These are phyloP conservation scores for Hypoxylon sp. DNA, from an alignment of 2,329 filamentous ascomycete genomes.

Conservation along the genomic window DNA sequence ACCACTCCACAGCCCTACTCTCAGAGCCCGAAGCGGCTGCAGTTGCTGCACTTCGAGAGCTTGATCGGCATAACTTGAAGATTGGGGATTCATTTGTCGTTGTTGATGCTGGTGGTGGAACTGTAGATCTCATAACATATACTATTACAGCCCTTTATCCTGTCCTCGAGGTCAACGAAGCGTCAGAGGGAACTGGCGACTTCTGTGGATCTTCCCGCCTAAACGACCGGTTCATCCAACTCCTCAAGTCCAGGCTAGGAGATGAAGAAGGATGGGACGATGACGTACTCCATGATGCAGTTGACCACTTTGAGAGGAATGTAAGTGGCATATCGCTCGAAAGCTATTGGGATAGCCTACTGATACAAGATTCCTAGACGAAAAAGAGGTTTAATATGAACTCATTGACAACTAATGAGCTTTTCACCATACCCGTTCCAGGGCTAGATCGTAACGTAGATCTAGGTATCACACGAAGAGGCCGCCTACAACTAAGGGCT, in stretches of 20 bases:
- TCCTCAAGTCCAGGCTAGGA: conserved; percentile 54
- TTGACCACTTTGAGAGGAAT: conserved; percentile 56
- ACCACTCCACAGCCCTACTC: conserved; percentile 54
- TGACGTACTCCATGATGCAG: conserved; percentile 50
- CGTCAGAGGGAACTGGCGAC: conserved; percentile 58
- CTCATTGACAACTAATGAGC: conserved; percentile 47
- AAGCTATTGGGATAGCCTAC: background rate
- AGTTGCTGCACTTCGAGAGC: conserved; percentile 56
- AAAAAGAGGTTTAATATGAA: conserved; percentile 50
- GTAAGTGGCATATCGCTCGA: conserved; percentile 27
- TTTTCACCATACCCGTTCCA: conserved; percentile 48
- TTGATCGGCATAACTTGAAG: conserved; percentile 53
- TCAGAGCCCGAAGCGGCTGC: conserved; percentile 64
- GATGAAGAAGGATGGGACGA: conserved; percentile 55
- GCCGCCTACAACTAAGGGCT: conserved; percentile 50
- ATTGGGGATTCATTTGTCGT: conserved; percentile 60
- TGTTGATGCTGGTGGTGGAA: conserved; percentile 62
- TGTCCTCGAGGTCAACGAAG: conserved; percentile 57
- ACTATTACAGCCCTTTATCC: conserved; percentile 55
- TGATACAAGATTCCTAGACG: conserved; percentile 38
- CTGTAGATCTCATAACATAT: conserved; percentile 48
- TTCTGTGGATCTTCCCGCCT: conserved; percentile 60
- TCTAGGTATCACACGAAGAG: conserved; percentile 48
- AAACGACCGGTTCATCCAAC: conserved; percentile 57
- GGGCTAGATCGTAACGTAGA: conserved; percentile 50